Evolutionary conservation across 345 rosid species (phyloP).

Genomic region (Psidium guajava): DNA sequence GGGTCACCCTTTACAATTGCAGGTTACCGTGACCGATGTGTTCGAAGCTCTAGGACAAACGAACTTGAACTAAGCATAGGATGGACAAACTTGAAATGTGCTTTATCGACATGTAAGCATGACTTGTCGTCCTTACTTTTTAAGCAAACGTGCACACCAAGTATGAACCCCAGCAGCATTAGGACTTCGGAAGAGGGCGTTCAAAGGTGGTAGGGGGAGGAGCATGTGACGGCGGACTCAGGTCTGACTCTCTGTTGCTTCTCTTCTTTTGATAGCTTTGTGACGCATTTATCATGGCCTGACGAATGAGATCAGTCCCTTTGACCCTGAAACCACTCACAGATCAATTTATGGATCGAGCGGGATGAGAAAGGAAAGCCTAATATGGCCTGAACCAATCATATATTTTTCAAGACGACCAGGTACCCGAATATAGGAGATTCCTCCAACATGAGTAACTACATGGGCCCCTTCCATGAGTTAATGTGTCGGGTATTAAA

Average conservation of each 20-base stretch:
- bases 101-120: not conserved
- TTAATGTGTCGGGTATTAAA: no score
- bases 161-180: not conserved
- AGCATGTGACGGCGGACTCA: not conserved
- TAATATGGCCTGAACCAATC: no score
- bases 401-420: no score
- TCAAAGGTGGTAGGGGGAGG: not conserved
- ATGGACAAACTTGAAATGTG: not conserved
- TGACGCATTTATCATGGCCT: not conserved
- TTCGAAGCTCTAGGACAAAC: not conserved
- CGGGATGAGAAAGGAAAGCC: no score
- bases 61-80: not conserved
- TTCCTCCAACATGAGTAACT: no score
- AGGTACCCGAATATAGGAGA: no score
- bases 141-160: not conserved
- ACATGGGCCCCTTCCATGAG: no score
- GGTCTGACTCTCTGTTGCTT: not conserved
- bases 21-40: not conserved
- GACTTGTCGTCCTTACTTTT: not conserved
- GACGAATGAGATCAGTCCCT: no score
- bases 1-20: not conserved
- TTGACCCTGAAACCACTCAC: no score
- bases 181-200: not conserved
- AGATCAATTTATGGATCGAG: no score
- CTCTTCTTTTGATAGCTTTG: not conserved